Base-by-base conservation (phyloP, 2,329 filamentous ascomycete species). In the Blumeria graminis region DNA sequence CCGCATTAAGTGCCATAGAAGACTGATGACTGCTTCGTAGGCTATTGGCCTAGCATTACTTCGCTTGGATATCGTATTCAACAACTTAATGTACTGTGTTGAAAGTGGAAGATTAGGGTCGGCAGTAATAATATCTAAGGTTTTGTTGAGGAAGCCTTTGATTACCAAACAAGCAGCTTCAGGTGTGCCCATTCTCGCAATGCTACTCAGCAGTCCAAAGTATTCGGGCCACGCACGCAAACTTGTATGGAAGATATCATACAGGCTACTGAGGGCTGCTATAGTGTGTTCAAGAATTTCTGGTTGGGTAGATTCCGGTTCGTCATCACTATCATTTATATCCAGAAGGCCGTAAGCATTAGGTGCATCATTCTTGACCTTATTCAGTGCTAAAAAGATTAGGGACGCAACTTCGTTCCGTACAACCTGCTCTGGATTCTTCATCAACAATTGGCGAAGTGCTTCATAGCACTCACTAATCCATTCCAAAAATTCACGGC, bases 171-270 rank as follows among this genome's bases (percentile, higher is more conserved):
- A 64, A 1, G 71, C 70, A 18, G 76, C 71, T 65, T 86, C 81
- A 5, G 72, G 66, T 3, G 71, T 68, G 0, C 83, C 82, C 56
- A 86, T 68, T 50, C 70, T 72, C 13, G 79, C 78, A 64, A 89
- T 82, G n/a, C 71, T 71, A n/a, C 76, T 65, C 59, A 89, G 71
- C n/a, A 84, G 74, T 11, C 76, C 75, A 64, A 90, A 90, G 57
- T 82, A 82, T 63, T 90, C 84, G 45, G 81, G 77, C 86, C 86
- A 92, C 3, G 83, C 76, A 57, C 80, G 76, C 33, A 78, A 70
- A 50, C 75, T 71, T 2, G 71, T 67, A 58, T 85, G 78, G 57
- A 87, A 78, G n/a, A 69, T 71, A 3, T 74, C 69, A 76, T 79
- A 86, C 3, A 86, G 66, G 22, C 72, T 66, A 34, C 72, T 69